Conservation (phyloP, 164 flowering plant genomes). For the Tinospora cordifolia region DNA sequence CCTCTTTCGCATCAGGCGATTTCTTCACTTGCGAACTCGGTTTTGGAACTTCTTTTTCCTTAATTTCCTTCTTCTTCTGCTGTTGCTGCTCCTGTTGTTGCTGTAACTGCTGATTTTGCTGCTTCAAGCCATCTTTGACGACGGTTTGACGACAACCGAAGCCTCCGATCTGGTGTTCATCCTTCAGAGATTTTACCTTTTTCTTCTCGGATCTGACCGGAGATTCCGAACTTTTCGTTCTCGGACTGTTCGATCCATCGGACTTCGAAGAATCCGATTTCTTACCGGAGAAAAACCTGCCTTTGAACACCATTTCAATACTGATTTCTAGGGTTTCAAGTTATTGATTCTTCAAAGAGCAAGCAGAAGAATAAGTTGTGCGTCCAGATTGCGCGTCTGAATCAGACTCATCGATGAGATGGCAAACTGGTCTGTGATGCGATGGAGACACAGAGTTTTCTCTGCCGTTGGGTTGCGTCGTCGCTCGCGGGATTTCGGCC, state of each 20-base stretch:
- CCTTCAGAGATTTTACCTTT: conserved; percentile 49
- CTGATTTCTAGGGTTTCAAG: not conserved
- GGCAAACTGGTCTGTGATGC: too few species aligned
- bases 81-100: too few species aligned
- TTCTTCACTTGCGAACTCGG: conserved; percentile 10
- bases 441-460: too few species aligned
- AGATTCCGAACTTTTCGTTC: conserved; percentile 51
- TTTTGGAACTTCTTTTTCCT: conserved; percentile 4
- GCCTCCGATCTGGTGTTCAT: conserved; percentile 18
- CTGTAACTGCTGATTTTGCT: too few species aligned
- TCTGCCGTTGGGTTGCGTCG: too few species aligned
- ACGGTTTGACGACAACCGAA: not conserved
- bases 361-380: not conserved
- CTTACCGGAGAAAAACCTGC: conserved; percentile 82
- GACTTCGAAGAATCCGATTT: conserved; percentile 77
- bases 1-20: conserved; percentile 23
- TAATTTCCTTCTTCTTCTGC: too few species aligned
- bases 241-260: conserved; percentile 76
- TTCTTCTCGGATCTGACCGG: conserved; percentile 82
- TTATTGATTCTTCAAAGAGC: not conserved
- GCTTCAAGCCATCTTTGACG: too few species aligned
- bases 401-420: not conserved
- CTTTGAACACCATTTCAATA: conserved; percentile 70
- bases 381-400: not conserved
- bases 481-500: too few species aligned